A percentile compares a stretch with the other conserved stretches of the same genome.
These are phyloP conservation scores for Wickerhamiella nectarea DNA, from an alignment of 805 yeast species.

Conservation along the genomic window DNA sequence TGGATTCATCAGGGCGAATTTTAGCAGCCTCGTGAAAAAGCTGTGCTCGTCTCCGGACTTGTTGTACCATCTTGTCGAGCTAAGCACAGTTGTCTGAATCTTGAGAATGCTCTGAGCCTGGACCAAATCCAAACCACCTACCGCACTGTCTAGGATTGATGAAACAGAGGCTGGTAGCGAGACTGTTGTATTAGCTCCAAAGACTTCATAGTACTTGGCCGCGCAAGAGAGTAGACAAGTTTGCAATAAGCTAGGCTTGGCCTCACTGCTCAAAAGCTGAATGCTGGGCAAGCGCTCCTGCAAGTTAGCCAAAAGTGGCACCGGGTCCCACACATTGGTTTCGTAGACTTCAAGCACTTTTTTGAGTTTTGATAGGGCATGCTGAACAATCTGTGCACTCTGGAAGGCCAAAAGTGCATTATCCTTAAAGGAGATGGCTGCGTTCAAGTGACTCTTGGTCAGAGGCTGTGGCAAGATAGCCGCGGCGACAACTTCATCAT, in stretches of 20 bases:
- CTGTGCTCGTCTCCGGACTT: conserved; percentile 35
- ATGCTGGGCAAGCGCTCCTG: conserved; percentile 26
- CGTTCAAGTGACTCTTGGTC: conserved; percentile 42
- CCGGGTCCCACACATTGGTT: conserved; percentile 31
- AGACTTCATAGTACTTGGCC: conserved; percentile 3
- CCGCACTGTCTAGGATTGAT: conserved; percentile 8
- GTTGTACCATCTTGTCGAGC: conserved; percentile 72
- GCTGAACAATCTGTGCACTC: conserved; percentile 44
- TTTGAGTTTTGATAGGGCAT: conserved; percentile 41
- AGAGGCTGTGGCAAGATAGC: conserved; percentile 52
- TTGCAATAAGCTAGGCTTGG: conserved; percentile 13
- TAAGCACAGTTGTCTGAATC: conserved; percentile 39
- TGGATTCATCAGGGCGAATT: conserved; percentile 31
- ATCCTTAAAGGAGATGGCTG: conserved; percentile 39
- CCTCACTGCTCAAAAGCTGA: conserved; percentile 13
- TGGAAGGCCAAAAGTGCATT: conserved; percentile 45
- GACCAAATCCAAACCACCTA: conserved; percentile 18
- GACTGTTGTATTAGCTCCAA: conserved; percentile 7
- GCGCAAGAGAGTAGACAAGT: conserved; percentile 11
- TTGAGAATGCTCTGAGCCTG: conserved; percentile 37
- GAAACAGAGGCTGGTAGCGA: conserved; percentile 9
- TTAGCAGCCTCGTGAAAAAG: conserved; percentile 51
- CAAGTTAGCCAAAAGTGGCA: conserved; percentile 27
- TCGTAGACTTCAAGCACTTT: conserved; percentile 29
- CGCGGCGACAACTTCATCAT: conserved; percentile 34